Base-by-base conservation (phyloP, 2,329 filamentous ascomycete genomes). In the Lasiodiplodia hormozganensis region DNA sequence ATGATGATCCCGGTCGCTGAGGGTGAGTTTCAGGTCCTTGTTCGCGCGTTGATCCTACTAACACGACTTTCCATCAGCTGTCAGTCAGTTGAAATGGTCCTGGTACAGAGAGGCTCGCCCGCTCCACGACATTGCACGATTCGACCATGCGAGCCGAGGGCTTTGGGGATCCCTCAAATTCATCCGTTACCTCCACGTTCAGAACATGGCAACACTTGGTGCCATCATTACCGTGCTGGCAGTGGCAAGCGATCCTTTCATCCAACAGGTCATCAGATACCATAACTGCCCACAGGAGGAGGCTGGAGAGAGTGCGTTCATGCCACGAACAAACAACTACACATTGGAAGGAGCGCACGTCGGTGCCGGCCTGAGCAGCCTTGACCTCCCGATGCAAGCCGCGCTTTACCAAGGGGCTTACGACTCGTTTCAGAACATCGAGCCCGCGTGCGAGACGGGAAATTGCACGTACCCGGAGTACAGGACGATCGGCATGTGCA, bases 71-170 rank as follows among this genome's bases (percentile, higher is more conserved):
- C 7, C 16, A 21, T 4, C 23, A 62, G 57, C 57, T 7, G 38
- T 62, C 18, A 62, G 57, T 14, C 57, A 62, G 23, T 18, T 62
- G 25, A 62, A 62, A 21, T 62, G 57, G 57, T 49, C 57, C 23
- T 62, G 57, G 57, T 62, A 62, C 40, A 62, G 28, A 11, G 38
- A 62, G 8, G 23, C 57, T 3, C 57, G 28, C 4, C 57, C 57
- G 25, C 57, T 62, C 23, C 14, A 62, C 43, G 57, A 62, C n/a
- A 47, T 62, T 5, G 57, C 57, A 21, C 28, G 38, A 40, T 62
- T 62, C 38, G 57, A 62, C 38, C 14, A 62, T 43, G 57, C 57
- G 3, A 62, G 57, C 40, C 38, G 57, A 12, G 57, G 57, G 8
- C 12, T 62, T 8, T 62, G 57, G 57, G 57, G 57, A 1, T 62